phyloP scores from a whole-genome alignment of 2,329 filamentous ascomycete species.

The Aspergillus hiratsukae region DNA sequence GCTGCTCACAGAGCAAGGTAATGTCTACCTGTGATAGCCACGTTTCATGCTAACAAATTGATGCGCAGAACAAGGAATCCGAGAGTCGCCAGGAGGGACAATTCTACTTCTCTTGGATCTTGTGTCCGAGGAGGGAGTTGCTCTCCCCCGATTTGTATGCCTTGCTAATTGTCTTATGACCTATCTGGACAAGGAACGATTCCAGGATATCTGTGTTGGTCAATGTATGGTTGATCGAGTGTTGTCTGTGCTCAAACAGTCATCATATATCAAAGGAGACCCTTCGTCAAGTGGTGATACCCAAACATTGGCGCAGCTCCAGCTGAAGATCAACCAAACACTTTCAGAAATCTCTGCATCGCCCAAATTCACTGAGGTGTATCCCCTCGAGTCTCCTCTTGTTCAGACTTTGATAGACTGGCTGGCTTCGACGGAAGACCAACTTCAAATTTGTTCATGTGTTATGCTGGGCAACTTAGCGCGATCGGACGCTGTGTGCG shows the following conservation, averaged over 20 bases:
- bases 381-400: slow-evolving; percentile 37
- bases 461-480: slow-evolving; percentile 47
- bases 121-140: slow-evolving; percentile 22
- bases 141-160: slow-evolving; percentile 28
- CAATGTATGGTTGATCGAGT: slow-evolving; percentile 29
- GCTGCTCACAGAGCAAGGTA: slow-evolving; percentile 37
- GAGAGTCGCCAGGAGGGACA: slow-evolving; percentile 31
- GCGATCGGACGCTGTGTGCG: slow-evolving; percentile 41
- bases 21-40: background rate
- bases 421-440: slow-evolving; percentile 37
- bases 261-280: slow-evolving; percentile 24
- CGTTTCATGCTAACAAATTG: slow-evolving; percentile 1
- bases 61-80: slow-evolving; percentile 30
- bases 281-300: slow-evolving; percentile 30
- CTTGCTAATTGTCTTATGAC: slow-evolving; percentile 29
- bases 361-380: slow-evolving; percentile 32
- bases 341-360: slow-evolving; percentile 40
- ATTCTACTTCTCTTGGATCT: slow-evolving; percentile 33
- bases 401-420: slow-evolving; percentile 36
- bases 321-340: slow-evolving; percentile 37
- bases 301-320: slow-evolving; percentile 31
- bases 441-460: slow-evolving; percentile 44
- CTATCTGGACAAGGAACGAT: slow-evolving; percentile 36
- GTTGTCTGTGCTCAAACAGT: slow-evolving; percentile 29
- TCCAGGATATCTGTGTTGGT: slow-evolving; percentile 35